phyloP scores from a whole-genome alignment of 805 yeast genomes.

The Metschnikowia colocasiae region DNA sequence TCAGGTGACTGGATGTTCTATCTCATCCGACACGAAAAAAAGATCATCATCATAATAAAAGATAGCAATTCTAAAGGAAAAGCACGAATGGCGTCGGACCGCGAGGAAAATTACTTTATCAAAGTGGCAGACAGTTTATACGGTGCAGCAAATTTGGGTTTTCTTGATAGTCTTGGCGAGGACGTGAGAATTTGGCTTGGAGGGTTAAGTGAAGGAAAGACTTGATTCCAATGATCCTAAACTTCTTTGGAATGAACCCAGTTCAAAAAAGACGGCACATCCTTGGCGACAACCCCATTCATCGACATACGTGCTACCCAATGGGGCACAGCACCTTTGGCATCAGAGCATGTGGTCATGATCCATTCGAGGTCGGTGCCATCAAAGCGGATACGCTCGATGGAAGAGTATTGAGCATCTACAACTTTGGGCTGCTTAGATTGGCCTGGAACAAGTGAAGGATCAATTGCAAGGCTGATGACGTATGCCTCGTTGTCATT shows the following conservation, averaged over 20 bases:
- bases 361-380: slow-evolving; percentile 28
- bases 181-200: slow-evolving; percentile 42
- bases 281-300: slow-evolving; percentile 36
- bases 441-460: slow-evolving; percentile 19
- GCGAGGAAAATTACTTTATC: slow-evolving; percentile 13
- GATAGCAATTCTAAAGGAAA: slow-evolving; percentile 27
- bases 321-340: slow-evolving; percentile 38
- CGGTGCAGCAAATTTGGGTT: slow-evolving; percentile 33
- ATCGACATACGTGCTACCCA: slow-evolving; percentile 32
- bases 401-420: slow-evolving; percentile 33
- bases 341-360: slow-evolving; percentile 39
- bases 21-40: slow-evolving; percentile 27
- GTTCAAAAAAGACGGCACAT: slow-evolving; percentile 37
- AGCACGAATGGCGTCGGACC: slow-evolving; percentile 7
- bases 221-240: background rate
- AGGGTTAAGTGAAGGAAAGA: slow-evolving; percentile 15
- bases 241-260: slow-evolving; percentile 20
- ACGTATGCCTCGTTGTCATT: slow-evolving; percentile 25
- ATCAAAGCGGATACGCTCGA: slow-evolving; percentile 29
- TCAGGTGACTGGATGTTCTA: slow-evolving; percentile 43
- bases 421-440: slow-evolving; percentile 19
- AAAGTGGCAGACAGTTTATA: slow-evolving; percentile 23
- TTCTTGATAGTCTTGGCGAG: slow-evolving; percentile 40
- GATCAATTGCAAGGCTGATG: slow-evolving; percentile 32
- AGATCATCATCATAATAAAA: slow-evolving; percentile 33